Evolutionary conservation across 495 filamentous ascomycete genomes (phyloP).

Genomic region (Podospora bellae-mahoneyi): DNA sequence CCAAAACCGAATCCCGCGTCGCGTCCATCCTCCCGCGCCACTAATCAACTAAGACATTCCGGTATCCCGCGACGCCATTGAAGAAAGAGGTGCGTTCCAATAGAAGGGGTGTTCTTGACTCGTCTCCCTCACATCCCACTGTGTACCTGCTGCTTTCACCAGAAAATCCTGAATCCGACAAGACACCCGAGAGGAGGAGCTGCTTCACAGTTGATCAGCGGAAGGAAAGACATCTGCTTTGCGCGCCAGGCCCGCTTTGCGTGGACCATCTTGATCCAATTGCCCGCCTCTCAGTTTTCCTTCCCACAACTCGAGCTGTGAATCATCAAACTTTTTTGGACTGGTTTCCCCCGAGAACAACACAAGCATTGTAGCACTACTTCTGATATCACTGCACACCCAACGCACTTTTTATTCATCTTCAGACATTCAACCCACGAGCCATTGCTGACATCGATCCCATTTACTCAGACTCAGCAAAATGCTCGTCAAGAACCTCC

Average conservation of each 20-base stretch:
- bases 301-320: conserved; percentile 3
- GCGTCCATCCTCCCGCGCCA: conserved; percentile 7
- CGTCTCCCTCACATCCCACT: neutral
- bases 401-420: neutral
- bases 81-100: conserved; percentile 18
- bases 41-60: conserved; percentile 6
- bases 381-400: conserved; percentile 13
- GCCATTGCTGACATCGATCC: conserved; percentile 25
- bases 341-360: conserved; percentile 3
- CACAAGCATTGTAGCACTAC: conserved; percentile 9
- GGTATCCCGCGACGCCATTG: conserved; percentile 13
- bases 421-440: neutral
- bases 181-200: conserved; percentile 1
- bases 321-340: conserved; percentile 11
- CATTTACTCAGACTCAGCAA: conserved; percentile 36
- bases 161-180: neutral
- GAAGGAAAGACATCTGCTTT: neutral
- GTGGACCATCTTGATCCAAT: neutral
- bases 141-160: neutral
- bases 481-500: conserved; percentile 74
- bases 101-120: neutral
- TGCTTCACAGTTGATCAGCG: neutral
- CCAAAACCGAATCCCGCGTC: neutral
- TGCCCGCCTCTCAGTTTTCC: neutral
- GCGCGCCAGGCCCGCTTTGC: neutral